phyloP scores from a whole-genome alignment of 352 stramenopile genomes.

The Pythium coloratum region DNA sequence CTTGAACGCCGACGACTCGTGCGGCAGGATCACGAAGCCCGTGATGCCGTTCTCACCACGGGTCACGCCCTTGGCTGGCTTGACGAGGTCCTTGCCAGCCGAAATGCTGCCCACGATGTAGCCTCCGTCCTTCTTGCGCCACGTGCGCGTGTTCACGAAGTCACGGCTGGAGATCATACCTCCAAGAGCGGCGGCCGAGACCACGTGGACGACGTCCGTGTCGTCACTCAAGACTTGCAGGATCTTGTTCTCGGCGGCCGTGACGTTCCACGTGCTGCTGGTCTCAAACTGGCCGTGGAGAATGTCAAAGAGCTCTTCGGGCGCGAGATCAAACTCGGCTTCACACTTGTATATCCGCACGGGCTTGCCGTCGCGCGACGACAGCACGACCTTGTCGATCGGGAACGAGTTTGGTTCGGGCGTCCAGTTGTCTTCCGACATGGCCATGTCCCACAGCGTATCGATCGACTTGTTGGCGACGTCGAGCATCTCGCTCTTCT shows the following conservation, averaged over 20 bases:
- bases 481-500: slow-evolving; percentile 46
- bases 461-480: slow-evolving; percentile 51
- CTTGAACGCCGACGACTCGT: slow-evolving; percentile 76
- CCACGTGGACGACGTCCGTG: slow-evolving; percentile 72
- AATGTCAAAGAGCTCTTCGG: slow-evolving; percentile 79
- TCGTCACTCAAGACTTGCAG: slow-evolving; percentile 64
- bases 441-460: slow-evolving; percentile 53
- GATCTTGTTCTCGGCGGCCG: slow-evolving; percentile 74
- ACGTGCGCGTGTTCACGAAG: slow-evolving; percentile 79
- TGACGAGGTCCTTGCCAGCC: slow-evolving; percentile 71
- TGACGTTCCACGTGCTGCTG: slow-evolving; percentile 77
- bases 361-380: slow-evolving; percentile 76
- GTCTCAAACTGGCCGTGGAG: slow-evolving; percentile 76
- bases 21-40: slow-evolving; percentile 73
- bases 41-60: slow-evolving; percentile 75
- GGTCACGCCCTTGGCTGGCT: slow-evolving; percentile 69
- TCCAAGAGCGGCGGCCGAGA: slow-evolving; percentile 60
- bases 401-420: slow-evolving; percentile 49
- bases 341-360: slow-evolving; percentile 78
- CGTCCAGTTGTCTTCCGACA: slow-evolving; percentile 56
- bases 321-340: slow-evolving; percentile 58
- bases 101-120: slow-evolving; percentile 68
- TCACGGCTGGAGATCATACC: slow-evolving; percentile 82
- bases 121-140: slow-evolving; percentile 68
- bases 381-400: slow-evolving; percentile 57